Conservation (phyloP, 306 rosid species). For the Cicer chorassanicum region DNA sequence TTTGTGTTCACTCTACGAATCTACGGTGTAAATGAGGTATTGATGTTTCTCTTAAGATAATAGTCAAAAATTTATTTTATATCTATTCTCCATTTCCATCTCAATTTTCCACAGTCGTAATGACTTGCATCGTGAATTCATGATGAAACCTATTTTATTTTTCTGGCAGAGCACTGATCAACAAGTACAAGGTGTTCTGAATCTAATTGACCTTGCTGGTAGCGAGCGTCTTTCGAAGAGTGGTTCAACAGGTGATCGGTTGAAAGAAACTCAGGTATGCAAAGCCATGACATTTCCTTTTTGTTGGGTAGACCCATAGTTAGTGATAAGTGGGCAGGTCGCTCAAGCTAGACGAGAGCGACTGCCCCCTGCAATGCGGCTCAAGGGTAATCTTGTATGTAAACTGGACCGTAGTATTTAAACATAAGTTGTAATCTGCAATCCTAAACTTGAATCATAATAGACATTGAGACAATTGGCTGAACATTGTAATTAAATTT, state of each 20-base stretch:
- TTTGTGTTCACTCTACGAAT: constrained; percentile 95
- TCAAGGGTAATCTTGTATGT: too few species aligned
- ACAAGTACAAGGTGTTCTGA: constrained; percentile 93
- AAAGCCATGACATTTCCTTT: constrained; percentile 18
- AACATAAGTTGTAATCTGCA: too few species aligned
- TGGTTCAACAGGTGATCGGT: constrained; percentile 91
- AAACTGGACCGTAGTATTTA: too few species aligned
- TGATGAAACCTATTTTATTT: constrained; percentile 31
- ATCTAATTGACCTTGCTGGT: constrained; percentile 98
- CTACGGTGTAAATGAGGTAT: constrained; percentile 93
- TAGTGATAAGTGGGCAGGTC: too few species aligned
- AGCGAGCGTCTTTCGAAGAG: constrained; percentile 98
- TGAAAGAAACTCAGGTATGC: constrained; percentile 93
- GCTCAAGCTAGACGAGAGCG: too few species aligned
- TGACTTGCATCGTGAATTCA: background rate
- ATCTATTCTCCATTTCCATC: constrained; percentile 10
- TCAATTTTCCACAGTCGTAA: constrained; percentile 4
- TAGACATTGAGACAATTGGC: too few species aligned
- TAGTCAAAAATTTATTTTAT: constrained; percentile 14
- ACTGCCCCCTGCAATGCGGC: too few species aligned
- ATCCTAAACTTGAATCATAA: too few species aligned
- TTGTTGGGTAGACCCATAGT: too few species aligned
- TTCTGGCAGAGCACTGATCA: constrained; percentile 84
- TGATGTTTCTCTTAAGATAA: constrained; percentile 33
- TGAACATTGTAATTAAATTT: too few species aligned